Conservation (phyloP, 805 yeast genomes). For the Pichia eremophila region DNA sequence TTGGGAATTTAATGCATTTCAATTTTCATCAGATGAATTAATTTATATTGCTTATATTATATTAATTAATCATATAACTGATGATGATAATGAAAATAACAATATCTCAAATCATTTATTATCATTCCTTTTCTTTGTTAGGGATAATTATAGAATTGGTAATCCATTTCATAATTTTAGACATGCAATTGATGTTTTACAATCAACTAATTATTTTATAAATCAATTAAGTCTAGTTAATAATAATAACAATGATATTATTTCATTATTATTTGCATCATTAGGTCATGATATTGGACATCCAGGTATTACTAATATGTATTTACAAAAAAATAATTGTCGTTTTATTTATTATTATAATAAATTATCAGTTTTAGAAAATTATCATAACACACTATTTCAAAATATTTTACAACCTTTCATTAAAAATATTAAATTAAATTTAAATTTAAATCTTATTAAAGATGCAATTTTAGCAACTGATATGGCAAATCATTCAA, state of each 20-base stretch:
- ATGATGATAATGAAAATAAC: neutral
- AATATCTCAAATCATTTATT: conserved; percentile 1
- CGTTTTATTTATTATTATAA: conserved; percentile 57
- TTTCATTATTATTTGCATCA: conserved; percentile 68
- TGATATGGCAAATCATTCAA: conserved; percentile 86
- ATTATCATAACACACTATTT: conserved; percentile 68
- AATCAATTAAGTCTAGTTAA: conserved; percentile 8
- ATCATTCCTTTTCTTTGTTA: conserved; percentile 49
- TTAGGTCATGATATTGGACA: conserved; percentile 95
- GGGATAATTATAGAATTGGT: conserved; percentile 73
- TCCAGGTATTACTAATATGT: conserved; percentile 86
- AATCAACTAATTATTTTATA: conserved; percentile 69
- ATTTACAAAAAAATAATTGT: conserved; percentile 48
- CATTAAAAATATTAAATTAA: neutral
- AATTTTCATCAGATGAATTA: conserved; percentile 54
- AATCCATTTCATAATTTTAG: conserved; percentile 93
- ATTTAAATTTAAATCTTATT: conserved; percentile 6
- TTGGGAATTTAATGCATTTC: conserved; percentile 70
- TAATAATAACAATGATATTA: conserved; percentile 35
- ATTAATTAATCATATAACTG: conserved; percentile 24
- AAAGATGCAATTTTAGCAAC: conserved; percentile 54
- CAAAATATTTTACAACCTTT: conserved; percentile 27
- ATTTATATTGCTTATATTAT: conserved; percentile 50
- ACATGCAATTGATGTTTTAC: conserved; percentile 93
- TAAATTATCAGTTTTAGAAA: conserved; percentile 68